These are phyloP conservation scores for Alnus rubra DNA, from an alignment of 306 rosid species.

Conservation along the genomic window DNA sequence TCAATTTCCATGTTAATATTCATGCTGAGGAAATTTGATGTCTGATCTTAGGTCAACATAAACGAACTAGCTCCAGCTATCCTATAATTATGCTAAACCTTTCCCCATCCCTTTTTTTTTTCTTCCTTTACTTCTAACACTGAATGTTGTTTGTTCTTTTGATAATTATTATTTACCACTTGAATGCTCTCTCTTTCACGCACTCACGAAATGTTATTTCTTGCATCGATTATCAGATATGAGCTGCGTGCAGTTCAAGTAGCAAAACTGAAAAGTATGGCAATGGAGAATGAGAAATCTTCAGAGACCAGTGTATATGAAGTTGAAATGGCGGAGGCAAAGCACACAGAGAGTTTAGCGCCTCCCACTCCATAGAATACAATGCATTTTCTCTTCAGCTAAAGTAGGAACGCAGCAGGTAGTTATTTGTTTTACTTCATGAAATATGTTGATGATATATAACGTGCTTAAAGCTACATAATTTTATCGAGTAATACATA, in stretches of 20 bases:
- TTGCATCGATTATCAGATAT: conserved; percentile 51
- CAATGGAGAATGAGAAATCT: conserved; percentile 55
- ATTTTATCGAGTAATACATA: neutral
- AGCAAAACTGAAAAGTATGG: conserved; percentile 59
- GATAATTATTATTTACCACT: neutral
- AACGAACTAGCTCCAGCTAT: neutral
- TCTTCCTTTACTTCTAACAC: neutral
- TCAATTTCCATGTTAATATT: neutral
- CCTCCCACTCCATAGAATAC: conserved; percentile 43
- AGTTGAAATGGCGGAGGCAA: conserved; percentile 86
- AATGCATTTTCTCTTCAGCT: conserved; percentile 9
- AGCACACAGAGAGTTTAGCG: conserved; percentile 32
- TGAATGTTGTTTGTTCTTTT: neutral
- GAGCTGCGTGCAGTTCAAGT: conserved; percentile 66
- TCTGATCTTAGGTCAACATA: neutral
- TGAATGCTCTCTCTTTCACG: neutral
- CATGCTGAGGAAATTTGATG: neutral
- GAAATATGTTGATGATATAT: neutral
- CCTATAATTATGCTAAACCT: neutral
- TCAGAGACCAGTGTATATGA: conserved; percentile 46
- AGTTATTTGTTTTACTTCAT: neutral
- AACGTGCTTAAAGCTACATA: neutral
- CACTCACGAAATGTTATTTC: conserved; percentile 15
- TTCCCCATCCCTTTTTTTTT: neutral
- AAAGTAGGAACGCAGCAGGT: neutral